phyloP scores from a whole-genome alignment of 2,329 filamentous ascomycete genomes.

The Macroventuria anomochaeta region DNA sequence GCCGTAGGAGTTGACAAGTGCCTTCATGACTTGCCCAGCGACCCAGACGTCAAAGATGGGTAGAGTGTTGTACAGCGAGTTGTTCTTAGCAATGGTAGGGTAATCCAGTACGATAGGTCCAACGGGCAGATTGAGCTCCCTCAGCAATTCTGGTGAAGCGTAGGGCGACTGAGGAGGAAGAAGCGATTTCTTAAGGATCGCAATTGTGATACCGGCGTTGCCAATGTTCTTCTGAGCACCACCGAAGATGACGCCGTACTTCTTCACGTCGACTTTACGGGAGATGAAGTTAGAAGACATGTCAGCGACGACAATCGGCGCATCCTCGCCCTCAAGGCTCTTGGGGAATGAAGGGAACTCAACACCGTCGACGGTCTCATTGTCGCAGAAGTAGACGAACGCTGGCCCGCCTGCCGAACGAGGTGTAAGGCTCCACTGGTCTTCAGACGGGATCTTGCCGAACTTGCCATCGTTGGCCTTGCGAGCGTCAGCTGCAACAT shows the following conservation, averaged over 20 bases:
- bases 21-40: constrained; percentile 85
- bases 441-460: constrained; percentile 79
- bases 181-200: constrained; percentile 81
- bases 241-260: constrained; percentile 85
- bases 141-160: constrained; percentile 71
- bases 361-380: constrained; percentile 93
- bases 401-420: constrained; percentile 64
- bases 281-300: constrained; percentile 96
- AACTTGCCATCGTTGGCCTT: constrained; percentile 78
- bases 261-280: constrained; percentile 74
- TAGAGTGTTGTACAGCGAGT: constrained; percentile 93
- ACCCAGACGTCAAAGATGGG: constrained; percentile 95
- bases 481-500: constrained; percentile 73
- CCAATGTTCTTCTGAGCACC: constrained; percentile 96
- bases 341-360: constrained; percentile 81
- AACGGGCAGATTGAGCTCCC: constrained; percentile 76
- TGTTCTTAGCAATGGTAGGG: constrained; percentile 86
- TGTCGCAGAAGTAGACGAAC: constrained; percentile 89
- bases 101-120: constrained; percentile 83
- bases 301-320: constrained; percentile 80
- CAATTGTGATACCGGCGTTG: constrained; percentile 82
- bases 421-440: constrained; percentile 72
- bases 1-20: constrained; percentile 69
- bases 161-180: constrained; percentile 67
- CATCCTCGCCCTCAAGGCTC: constrained; percentile 68